Conservation (phyloP, 2,329 filamentous ascomycete species). For the Trichophyton rubrum region DNA sequence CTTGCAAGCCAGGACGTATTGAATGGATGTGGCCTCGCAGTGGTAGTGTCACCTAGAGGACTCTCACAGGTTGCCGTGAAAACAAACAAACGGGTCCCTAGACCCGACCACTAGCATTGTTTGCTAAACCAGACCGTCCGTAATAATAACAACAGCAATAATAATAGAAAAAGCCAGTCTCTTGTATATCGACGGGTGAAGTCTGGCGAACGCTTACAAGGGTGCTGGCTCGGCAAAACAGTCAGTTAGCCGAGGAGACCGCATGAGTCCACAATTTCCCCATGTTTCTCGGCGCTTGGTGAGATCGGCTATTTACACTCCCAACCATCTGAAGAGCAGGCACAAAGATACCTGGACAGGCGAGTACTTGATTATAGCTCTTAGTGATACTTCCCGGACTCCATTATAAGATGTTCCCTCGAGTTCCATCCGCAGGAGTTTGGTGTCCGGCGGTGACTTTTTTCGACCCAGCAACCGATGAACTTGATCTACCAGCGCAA, state of each 20-base stretch:
- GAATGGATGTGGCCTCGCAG: not conserved
- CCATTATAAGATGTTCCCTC: conserved; percentile 6
- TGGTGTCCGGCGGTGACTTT: conserved; percentile 45
- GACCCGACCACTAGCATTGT: not conserved
- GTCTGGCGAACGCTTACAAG: too few species aligned
- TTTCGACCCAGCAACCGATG: conserved; percentile 40
- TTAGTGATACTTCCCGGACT: not conserved
- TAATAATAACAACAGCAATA: too few species aligned
- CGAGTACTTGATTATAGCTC: not conserved
- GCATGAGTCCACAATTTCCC: not conserved
- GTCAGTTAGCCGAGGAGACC: too few species aligned
- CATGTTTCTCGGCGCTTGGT: not conserved
- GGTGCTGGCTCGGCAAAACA: too few species aligned
- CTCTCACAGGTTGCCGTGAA: not conserved
- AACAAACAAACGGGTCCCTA: not conserved
- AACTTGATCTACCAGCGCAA: conserved; percentile 38
- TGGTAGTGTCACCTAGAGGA: not conserved
- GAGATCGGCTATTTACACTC: not conserved
- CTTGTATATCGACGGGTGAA: too few species aligned
- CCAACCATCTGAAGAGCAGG: too few species aligned
- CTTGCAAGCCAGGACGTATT: too few species aligned
- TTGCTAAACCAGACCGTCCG: not conserved
- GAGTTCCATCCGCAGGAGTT: conserved; percentile 28
- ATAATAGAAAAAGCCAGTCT: too few species aligned
- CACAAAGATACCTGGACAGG: not conserved